These are phyloP conservation scores for Aspergillus fischeri DNA, from an alignment of 2,329 filamentous ascomycete species.

Conservation along the genomic window DNA sequence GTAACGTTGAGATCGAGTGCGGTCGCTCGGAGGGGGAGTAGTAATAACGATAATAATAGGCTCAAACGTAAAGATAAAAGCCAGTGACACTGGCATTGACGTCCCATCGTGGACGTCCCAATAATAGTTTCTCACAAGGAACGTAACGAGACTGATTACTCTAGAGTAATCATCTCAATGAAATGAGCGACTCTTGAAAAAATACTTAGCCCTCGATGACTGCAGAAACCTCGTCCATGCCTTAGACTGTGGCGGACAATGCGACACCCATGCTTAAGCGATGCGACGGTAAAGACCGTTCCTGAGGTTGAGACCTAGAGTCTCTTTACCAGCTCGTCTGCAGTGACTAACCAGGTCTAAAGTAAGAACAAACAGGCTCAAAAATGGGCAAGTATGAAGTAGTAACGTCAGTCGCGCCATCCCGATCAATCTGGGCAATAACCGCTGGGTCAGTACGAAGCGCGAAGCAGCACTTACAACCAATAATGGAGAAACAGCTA, in stretches of 20 bases:
- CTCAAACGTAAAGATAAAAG: background rate
- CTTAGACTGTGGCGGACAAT: background rate
- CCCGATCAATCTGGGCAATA: background rate
- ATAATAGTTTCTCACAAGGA: background rate
- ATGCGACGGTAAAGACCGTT: background rate
- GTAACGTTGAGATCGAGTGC: constrained; percentile 8
- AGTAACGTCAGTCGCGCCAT: background rate
- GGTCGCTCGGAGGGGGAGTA: background rate
- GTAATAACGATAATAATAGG: background rate
- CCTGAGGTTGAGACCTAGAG: background rate
- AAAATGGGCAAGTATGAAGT: background rate
- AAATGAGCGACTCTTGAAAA: background rate
- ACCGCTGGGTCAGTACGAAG: background rate
- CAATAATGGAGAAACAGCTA: background rate
- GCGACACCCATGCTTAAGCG: background rate
- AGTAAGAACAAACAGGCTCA: background rate
- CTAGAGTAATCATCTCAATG: background rate
- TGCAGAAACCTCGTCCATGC: background rate
- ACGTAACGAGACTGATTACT: background rate
- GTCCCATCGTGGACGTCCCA: background rate
- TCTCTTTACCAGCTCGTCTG: background rate
- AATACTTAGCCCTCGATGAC: background rate
- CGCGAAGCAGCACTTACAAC: too few species aligned
- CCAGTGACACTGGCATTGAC: background rate
- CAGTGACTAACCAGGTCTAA: background rate